Evolutionary conservation across 2,329 filamentous ascomycete species (phyloP).

Genomic region (Clonostachys chloroleuca): DNA sequence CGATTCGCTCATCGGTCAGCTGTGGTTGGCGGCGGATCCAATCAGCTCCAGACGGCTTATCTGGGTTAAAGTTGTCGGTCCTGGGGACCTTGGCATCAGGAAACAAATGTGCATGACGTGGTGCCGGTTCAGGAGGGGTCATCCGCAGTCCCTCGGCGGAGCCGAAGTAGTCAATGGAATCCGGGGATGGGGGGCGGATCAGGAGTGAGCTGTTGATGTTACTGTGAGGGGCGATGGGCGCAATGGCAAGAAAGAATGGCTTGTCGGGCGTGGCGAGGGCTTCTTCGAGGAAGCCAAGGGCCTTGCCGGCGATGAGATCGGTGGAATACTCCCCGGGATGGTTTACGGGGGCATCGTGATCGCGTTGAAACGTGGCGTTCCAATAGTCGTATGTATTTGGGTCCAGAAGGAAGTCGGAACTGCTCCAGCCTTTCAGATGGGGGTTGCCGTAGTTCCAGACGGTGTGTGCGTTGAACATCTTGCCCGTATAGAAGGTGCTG

Average conservation of each 20-base stretch:
- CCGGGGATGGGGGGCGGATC: slow-evolving; percentile 28
- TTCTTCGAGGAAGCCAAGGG: slow-evolving; percentile 47
- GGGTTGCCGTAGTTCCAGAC: slow-evolving; percentile 45
- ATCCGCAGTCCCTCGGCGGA: slow-evolving; percentile 10
- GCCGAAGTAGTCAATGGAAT: slow-evolving; percentile 26
- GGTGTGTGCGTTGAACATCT: slow-evolving; percentile 47
- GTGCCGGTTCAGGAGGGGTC: slow-evolving; percentile 29
- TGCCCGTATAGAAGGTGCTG: slow-evolving; percentile 48
- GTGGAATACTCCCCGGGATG: slow-evolving; percentile 47
- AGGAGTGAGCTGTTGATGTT: slow-evolving; percentile 34
- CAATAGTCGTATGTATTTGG: slow-evolving; percentile 65
- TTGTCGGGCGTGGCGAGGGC: slow-evolving; percentile 39
- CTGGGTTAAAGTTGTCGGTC: slow-evolving; percentile 63
- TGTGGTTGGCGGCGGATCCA: slow-evolving; percentile 35
- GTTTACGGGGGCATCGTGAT: slow-evolving; percentile 46
- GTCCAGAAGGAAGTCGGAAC: slow-evolving; percentile 54
- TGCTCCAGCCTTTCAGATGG: slow-evolving; percentile 49
- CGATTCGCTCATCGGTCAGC: slow-evolving; percentile 20
- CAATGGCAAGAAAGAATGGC: slow-evolving; percentile 54
- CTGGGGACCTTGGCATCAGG: slow-evolving; percentile 53
- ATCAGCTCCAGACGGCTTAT: slow-evolving; percentile 28
- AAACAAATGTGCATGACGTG: slow-evolving; percentile 59
- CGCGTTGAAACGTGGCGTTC: slow-evolving; percentile 59
- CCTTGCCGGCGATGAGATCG: slow-evolving; percentile 46
- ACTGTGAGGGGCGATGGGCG: slow-evolving; percentile 34